Conservation (phyloP, 2,329 filamentous ascomycete genomes). For the Paramyrothecium sp. region DNA sequence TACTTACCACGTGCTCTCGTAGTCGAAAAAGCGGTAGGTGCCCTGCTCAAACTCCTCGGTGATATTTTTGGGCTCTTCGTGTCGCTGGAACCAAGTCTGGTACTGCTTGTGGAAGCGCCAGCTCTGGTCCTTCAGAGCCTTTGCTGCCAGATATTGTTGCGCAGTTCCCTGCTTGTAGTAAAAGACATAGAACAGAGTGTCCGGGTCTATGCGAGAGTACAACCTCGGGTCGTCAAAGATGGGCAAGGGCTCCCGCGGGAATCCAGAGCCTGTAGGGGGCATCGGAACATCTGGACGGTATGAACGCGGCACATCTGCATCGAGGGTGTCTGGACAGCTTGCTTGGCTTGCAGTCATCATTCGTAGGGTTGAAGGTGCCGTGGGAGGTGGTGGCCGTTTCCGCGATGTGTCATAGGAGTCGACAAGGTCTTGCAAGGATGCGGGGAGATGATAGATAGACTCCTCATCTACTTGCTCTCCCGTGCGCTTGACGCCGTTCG, state of each 20-base stretch:
- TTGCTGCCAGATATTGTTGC: constrained; percentile 92
- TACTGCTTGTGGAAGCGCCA: constrained; percentile 99
- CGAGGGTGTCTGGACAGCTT: constrained; percentile 70
- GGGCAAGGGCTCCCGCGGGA: constrained; percentile 86
- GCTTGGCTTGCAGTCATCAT: constrained; percentile 75
- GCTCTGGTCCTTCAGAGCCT: constrained; percentile 96
- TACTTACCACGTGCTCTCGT: constrained; percentile 96
- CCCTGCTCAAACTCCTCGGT: constrained; percentile 99
- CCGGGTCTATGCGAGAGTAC: constrained; percentile 87
- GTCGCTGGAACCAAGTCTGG: constrained; percentile 98
- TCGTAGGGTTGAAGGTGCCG: constrained; percentile 66
- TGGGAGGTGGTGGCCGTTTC: constrained; percentile 60
- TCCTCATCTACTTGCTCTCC: constrained; percentile 59
- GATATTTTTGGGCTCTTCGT: constrained; percentile 97
- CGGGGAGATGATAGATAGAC: constrained; percentile 88
- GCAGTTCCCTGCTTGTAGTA: constrained; percentile 98
- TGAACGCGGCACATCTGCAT: constrained; percentile 78
- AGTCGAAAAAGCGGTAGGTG: constrained; percentile 98
- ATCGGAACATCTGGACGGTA: constrained; percentile 84
- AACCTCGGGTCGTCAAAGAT: constrained; percentile 90
- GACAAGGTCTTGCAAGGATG: constrained; percentile 83
- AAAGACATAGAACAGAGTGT: constrained; percentile 97
- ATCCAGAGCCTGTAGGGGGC: constrained; percentile 72
- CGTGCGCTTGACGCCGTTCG: constrained; percentile 49
- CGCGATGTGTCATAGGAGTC: constrained; percentile 87